Evolutionary conservation across 2,329 filamentous ascomycete species (phyloP).

Genomic region (Alternaria conjuncta): DNA sequence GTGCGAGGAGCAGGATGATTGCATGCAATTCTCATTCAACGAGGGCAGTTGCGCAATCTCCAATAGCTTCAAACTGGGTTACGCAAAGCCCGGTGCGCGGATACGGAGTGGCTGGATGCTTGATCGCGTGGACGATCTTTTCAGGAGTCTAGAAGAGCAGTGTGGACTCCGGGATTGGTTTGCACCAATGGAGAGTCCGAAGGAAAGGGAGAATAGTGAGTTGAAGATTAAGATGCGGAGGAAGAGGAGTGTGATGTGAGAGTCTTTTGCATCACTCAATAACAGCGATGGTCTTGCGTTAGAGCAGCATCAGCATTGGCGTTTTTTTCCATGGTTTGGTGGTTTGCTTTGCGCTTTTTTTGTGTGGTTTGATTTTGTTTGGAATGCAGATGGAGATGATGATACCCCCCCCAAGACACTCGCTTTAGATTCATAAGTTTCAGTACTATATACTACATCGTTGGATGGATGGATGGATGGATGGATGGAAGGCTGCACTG

Average conservation of each 20-base stretch:
- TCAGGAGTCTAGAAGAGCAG: slow-evolving; percentile 37
- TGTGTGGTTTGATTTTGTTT: neutral
- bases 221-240: slow-evolving; percentile 27
- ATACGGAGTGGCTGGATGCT: slow-evolving; percentile 46
- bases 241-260: slow-evolving; percentile 5
- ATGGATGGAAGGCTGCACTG: slow-evolving; percentile 1
- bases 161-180: slow-evolving; percentile 47
- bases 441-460: neutral
- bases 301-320: neutral
- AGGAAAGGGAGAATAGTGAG: slow-evolving; percentile 20
- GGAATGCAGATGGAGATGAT: neutral
- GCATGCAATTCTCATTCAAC: slow-evolving; percentile 46
- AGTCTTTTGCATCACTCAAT: neutral
- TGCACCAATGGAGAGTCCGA: slow-evolving; percentile 27
- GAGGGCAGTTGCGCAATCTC: slow-evolving; percentile 41
- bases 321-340: neutral
- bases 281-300: neutral
- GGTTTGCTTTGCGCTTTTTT: neutral
- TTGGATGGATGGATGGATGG: neutral
- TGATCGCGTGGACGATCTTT: slow-evolving; percentile 44
- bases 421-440: slow-evolving; percentile 4
- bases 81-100: slow-evolving; percentile 35
- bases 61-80: slow-evolving; percentile 39
- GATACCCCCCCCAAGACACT: slow-evolving; percentile 17
- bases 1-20: slow-evolving; percentile 42